A percentile compares a stretch with the other conserved stretches of the same genome.
These are phyloP conservation scores for Stachybotrys chartarum DNA, from an alignment of 2,329 filamentous ascomycete genomes.

Conservation along the genomic window DNA sequence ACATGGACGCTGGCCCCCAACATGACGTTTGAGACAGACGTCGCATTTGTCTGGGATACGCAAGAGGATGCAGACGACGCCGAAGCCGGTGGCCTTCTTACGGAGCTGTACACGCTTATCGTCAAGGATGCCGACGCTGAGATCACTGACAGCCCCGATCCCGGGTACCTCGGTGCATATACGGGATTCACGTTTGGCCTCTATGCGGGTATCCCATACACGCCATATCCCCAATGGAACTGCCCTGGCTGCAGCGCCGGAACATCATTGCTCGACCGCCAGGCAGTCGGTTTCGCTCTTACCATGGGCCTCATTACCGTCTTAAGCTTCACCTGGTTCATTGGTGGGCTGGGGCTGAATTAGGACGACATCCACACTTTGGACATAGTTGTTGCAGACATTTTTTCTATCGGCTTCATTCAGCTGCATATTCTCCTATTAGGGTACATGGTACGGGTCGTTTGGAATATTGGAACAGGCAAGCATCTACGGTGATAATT, in stretches of 20 bases:
- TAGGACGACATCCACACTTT: constrained; percentile 5
- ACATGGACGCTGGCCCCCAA: constrained; percentile 58
- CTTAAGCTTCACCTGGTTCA: constrained; percentile 58
- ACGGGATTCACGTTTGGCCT: constrained; percentile 48
- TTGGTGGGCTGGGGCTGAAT: constrained; percentile 39
- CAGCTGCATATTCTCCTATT: background rate
- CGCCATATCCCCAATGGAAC: constrained; percentile 42
- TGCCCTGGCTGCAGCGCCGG: constrained; percentile 53
- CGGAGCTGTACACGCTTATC: constrained; percentile 52
- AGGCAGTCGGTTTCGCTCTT: constrained; percentile 42
- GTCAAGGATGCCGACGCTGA: constrained; percentile 51
- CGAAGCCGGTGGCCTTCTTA: constrained; percentile 36
- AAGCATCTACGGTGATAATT: constrained; percentile 10
- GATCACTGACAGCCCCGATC: constrained; percentile 39
- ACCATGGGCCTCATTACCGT: constrained; percentile 50
- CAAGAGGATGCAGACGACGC: constrained; percentile 37
- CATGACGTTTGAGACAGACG: constrained; percentile 49
- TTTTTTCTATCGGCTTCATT: background rate
- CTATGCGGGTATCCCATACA: constrained; percentile 39
- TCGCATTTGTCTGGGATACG: constrained; percentile 53
- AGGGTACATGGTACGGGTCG: constrained; percentile 11
- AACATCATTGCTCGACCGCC: constrained; percentile 35
- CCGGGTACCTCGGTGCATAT: constrained; percentile 48
- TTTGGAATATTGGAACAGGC: constrained; percentile 8
- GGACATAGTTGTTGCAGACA: background rate